Evolutionary conservation across 164 flowering plant species (phyloP).

Genomic region (Warburgia ugandensis): DNA sequence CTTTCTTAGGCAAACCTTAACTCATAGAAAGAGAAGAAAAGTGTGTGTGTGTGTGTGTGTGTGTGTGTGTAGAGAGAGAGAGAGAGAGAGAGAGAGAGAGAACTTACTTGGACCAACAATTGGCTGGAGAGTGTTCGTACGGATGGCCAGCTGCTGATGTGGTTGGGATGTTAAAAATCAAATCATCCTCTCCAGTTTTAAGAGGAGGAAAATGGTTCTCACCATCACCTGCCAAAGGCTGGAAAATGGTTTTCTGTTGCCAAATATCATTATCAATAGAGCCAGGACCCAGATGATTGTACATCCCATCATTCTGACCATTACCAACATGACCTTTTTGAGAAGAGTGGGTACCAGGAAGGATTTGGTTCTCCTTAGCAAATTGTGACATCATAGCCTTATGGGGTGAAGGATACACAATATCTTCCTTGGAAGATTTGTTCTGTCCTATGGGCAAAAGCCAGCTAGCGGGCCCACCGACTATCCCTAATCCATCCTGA

Average conservation of each 20-base stretch:
- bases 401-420: slow-evolving; percentile 31
- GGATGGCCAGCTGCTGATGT: slow-evolving; percentile 31
- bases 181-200: slow-evolving; percentile 38
- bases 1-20: no score
- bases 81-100: no score
- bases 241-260: slow-evolving; percentile 42
- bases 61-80: no score
- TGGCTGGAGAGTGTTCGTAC: slow-evolving; percentile 41
- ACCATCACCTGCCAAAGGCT: slow-evolving; percentile 30
- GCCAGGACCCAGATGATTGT: slow-evolving; percentile 24
- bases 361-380: slow-evolving; percentile 38
- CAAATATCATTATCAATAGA: slow-evolving; percentile 46
- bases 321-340: slow-evolving; percentile 35
- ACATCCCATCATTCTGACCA: slow-evolving; percentile 40
- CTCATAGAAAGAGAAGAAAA: no score
- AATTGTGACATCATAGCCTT: slow-evolving; percentile 49
- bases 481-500: slow-evolving; percentile 66
- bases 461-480: slow-evolving; percentile 65
- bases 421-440: slow-evolving; percentile 41
- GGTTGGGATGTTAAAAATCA: slow-evolving; percentile 39
- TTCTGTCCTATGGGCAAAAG: slow-evolving; percentile 42
- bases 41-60: no score
- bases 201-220: slow-evolving; percentile 31
- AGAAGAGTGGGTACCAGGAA: slow-evolving; percentile 32
- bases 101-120: slow-evolving; percentile 73